Base-by-base conservation (phyloP, 2,329 filamentous ascomycete species). In the Xylariales sp. region DNA sequence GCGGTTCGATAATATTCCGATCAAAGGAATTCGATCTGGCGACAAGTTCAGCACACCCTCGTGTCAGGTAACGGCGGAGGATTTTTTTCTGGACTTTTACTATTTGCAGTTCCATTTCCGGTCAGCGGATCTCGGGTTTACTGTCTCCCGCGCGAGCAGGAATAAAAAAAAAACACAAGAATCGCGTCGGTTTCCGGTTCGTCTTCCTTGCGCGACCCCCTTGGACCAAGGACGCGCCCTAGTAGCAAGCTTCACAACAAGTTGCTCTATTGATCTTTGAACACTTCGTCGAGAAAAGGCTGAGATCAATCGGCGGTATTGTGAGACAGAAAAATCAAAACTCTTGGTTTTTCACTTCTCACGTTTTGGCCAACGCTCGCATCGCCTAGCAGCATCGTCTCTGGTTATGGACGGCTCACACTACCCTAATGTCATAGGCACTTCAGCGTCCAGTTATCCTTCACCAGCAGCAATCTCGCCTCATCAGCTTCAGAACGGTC, bases 371-470 rank as follows among this genome's bases (percentile, higher is more conserved):
- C 27, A n/a, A 19, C 34, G 15, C 16, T 25, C 20, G 34, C 42
- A 45, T 43, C 43, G 46, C 39, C 40, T 25, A 34, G 39, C 39
- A 33, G 52, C 41, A 44, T 41, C 46, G 48, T 52, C 53, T 45
- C 44, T 50, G 62, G 60, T 64, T 62, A 76, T 76, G 72, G 72
- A 76, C 68, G 67, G 66, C 62, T 63, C 65, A 57, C 51, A 70
- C 51, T 74, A 72, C 55, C 63, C 71, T 62, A 72, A 75, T 67
- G 68, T 65, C 64, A 69, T 76, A 71, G 72, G 70, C 68, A 66
- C 70, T 46, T 67, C 68, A 49, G 66, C 67, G 40, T 63, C 69
- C 52, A 61, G 65, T 44, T 73, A 74, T 59, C 69, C 69, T 54
- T 74, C 71, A 47, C 68, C 69, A 28, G 69, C 69, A 40, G 69